Conservation (phyloP, 202 grass and related monocot genomes). For the Schoenoplectus tabernaemontani region DNA sequence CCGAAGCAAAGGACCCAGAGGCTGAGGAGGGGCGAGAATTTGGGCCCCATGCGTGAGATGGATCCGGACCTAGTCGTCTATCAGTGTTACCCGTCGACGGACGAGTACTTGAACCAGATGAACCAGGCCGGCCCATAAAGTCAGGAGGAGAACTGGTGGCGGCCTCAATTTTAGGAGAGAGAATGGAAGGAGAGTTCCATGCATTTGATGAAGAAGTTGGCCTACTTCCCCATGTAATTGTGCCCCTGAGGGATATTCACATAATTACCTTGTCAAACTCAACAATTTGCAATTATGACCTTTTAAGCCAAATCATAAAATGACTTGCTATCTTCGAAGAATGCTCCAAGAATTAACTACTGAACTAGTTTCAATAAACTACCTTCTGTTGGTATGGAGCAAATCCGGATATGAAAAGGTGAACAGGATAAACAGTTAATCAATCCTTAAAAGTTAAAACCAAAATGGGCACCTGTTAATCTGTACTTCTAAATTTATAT, state of each 20-base stretch:
- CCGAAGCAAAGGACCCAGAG: slow-evolving; percentile 58
- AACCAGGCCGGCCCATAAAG: slow-evolving; percentile 47
- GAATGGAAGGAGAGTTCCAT: slow-evolving; percentile 66
- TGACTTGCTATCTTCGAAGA: neutral
- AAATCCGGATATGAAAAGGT: neutral
- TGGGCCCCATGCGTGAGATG: slow-evolving; percentile 59
- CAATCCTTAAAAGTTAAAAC: neutral
- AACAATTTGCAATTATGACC: neutral
- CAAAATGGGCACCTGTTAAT: neutral
- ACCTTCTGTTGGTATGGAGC: neutral
- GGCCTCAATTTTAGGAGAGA: slow-evolving; percentile 71
- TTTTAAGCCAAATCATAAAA: neutral
- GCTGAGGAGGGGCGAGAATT: slow-evolving; percentile 85
- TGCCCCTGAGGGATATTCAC: slow-evolving; percentile 47
- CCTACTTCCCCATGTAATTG: slow-evolving; percentile 79
- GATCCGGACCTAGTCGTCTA: slow-evolving; percentile 40
- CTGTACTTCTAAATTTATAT: neutral
- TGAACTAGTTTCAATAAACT: neutral
- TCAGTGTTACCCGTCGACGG: slow-evolving; percentile 95
- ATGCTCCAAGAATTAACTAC: neutral
- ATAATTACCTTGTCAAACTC: slow-evolving; percentile 1
- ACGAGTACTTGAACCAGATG: slow-evolving; percentile 70
- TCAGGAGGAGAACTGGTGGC: slow-evolving; percentile 49
- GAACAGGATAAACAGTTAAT: neutral
- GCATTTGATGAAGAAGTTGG: slow-evolving; percentile 60